phyloP scores from a whole-genome alignment of 106 monocot species.

The Xerophyta viscosa region DNA sequence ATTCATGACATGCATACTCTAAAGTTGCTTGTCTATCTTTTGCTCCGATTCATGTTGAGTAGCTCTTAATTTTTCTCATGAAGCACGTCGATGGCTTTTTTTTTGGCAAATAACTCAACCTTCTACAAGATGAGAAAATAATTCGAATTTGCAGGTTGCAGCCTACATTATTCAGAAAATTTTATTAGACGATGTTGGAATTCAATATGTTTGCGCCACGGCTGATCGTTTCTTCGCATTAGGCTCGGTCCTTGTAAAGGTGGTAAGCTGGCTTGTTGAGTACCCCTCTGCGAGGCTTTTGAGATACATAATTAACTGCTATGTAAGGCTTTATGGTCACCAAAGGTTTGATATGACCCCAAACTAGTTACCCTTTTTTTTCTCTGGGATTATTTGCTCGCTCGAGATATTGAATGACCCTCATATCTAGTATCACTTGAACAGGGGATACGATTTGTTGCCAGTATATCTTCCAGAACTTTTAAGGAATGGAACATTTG shows the following conservation, averaged over 20 bases:
- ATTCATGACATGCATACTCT: too few species aligned
- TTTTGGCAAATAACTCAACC: neutral
- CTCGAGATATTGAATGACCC: too few species aligned
- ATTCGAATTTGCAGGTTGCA: constrained; percentile 32
- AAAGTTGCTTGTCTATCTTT: too few species aligned
- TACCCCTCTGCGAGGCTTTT: constrained; percentile 39
- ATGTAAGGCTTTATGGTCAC: constrained; percentile 29
- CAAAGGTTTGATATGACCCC: constrained; percentile 13
- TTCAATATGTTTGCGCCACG: constrained; percentile 36
- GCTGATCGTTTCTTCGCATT: constrained; percentile 41
- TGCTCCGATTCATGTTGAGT: too few species aligned
- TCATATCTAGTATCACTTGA: neutral
- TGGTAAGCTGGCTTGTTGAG: constrained; percentile 22
- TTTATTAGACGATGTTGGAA: constrained; percentile 48
- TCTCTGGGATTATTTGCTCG: too few species aligned
- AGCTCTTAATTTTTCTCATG: too few species aligned
- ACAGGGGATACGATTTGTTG: constrained; percentile 76
- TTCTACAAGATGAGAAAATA: neutral
- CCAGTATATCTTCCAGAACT: constrained; percentile 66
- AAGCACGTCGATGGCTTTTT: neutral
- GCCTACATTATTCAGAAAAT: constrained; percentile 59
- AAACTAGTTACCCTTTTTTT: neutral
- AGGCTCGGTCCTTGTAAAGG: constrained; percentile 19
- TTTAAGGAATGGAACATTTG: constrained; percentile 77
- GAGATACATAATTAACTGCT: constrained; percentile 46